Percentiles rank a stretch among this genome's conserved stretches.
These are phyloP conservation scores for Blastobotrys niveus DNA, from an alignment of 1,139 yeast genomes.

Conservation along the genomic window DNA sequence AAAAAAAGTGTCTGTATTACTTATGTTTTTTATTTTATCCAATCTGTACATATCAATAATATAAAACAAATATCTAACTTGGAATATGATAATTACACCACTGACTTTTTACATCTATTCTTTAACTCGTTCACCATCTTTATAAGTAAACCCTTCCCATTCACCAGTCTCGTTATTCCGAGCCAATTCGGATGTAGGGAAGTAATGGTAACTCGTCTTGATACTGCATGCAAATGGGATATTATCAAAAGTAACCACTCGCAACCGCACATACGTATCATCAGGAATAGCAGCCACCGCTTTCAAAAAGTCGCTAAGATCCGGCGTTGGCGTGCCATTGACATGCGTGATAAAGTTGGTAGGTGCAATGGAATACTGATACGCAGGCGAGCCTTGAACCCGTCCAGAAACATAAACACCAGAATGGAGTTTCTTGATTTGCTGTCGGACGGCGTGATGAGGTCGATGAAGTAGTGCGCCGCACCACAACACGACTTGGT, in stretches of 20 bases:
- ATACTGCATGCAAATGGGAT: constrained; percentile 80
- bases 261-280: constrained; percentile 70
- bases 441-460: constrained; percentile 69
- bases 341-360: constrained; percentile 87
- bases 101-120: constrained; percentile 2
- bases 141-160: constrained; percentile 21
- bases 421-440: constrained; percentile 72
- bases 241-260: constrained; percentile 78
- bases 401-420: constrained; percentile 72
- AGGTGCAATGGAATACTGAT: constrained; percentile 72
- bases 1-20: no score
- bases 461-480: constrained; percentile 68
- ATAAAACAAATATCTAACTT: background rate
- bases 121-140: constrained; percentile 15
- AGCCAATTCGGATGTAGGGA: constrained; percentile 70
- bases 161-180: constrained; percentile 34
- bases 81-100: background rate
- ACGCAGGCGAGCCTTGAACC: constrained; percentile 78
- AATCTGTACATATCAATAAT: constrained; percentile 1
- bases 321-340: constrained; percentile 68
- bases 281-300: constrained; percentile 67
- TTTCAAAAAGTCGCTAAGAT: constrained; percentile 56
- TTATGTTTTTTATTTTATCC: background rate
- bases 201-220: constrained; percentile 85
- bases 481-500: constrained; percentile 69